phyloP scores from a whole-genome alignment of 2,329 filamentous ascomycete genomes.

The Pyrenophora graminea region DNA sequence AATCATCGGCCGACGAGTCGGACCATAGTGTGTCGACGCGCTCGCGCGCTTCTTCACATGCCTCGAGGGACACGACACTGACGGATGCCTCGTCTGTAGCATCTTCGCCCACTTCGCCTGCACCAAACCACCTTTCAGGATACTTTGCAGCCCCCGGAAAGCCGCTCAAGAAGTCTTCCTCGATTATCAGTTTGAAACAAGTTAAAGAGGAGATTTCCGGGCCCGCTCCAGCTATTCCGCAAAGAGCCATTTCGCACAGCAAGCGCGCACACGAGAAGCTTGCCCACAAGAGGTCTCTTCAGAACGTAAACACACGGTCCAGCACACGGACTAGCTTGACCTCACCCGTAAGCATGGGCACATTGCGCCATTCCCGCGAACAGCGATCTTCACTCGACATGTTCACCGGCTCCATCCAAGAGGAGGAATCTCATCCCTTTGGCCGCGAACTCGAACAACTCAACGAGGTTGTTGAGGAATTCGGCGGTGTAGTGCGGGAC shows the following conservation, averaged over 20 bases:
- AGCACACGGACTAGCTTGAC: slow-evolving; percentile 17
- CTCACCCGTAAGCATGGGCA: slow-evolving; percentile 55
- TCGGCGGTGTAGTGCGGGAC: slow-evolving; percentile 62
- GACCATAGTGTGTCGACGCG: slow-evolving; percentile 60
- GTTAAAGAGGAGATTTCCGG: slow-evolving; percentile 37
- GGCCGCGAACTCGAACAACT: slow-evolving; percentile 89
- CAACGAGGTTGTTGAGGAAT: slow-evolving; percentile 90
- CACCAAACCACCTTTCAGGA: slow-evolving; percentile 59
- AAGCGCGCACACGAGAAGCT: slow-evolving; percentile 82
- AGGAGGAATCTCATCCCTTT: slow-evolving; percentile 70
- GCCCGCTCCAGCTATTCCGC: slow-evolving; percentile 70
- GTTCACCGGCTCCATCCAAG: slow-evolving; percentile 41
- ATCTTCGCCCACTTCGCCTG: slow-evolving; percentile 55
- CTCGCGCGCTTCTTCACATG: slow-evolving; percentile 51
- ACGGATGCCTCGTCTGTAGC: slow-evolving; percentile 65
- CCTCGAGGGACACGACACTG: slow-evolving; percentile 65
- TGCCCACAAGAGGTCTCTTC: slow-evolving; percentile 68
- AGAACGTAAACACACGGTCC: slow-evolving; percentile 39
- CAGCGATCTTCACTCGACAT: slow-evolving; percentile 54
- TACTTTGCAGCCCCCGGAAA: slow-evolving; percentile 61
- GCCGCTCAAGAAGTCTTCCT: slow-evolving; percentile 50
- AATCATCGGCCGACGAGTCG: slow-evolving; percentile 70
- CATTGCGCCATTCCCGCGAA: slow-evolving; percentile 60
- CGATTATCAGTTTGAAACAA: slow-evolving; percentile 37
- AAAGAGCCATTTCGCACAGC: slow-evolving; percentile 82